Conservation (phyloP, 2,329 filamentous ascomycete genomes). For the Sporothrix pallida region DNA sequence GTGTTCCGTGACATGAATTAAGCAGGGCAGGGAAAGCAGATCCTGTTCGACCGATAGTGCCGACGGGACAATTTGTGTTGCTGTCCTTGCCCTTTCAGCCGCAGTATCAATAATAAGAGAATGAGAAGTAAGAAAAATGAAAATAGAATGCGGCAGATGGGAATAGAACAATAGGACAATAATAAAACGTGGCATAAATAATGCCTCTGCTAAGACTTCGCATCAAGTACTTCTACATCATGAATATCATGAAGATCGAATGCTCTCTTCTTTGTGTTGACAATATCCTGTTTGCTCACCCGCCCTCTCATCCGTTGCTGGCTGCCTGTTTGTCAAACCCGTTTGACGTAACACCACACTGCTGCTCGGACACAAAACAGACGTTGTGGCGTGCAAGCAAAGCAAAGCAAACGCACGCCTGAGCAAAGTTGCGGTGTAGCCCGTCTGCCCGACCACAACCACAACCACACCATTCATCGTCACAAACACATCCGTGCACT, state of each 20-base stretch:
- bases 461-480: not conserved
- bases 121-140: not conserved
- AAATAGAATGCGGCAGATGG: not conserved
- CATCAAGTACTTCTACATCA: not conserved
- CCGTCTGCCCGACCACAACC: not conserved
- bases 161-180: not conserved
- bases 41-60: conserved; percentile 22
- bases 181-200: not conserved
- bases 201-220: too few relatives aligned
- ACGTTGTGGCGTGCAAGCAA: not conserved
- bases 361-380: conserved; percentile 5
- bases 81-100: conserved; percentile 12
- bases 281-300: not conserved
- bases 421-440: conserved; percentile 29
- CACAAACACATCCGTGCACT: conserved; percentile 6
- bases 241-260: not conserved
- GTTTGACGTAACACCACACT: conserved; percentile 16
- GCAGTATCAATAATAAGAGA: not conserved
- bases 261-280: not conserved
- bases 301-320: not conserved
- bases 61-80: not conserved
- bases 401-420: not conserved
- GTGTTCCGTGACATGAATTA: conserved; percentile 1
- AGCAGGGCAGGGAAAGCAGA: not conserved
- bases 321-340: not conserved